These are phyloP conservation scores for Aspergillus arachidicola DNA, from an alignment of 2,329 filamentous ascomycete species.

Conservation along the genomic window DNA sequence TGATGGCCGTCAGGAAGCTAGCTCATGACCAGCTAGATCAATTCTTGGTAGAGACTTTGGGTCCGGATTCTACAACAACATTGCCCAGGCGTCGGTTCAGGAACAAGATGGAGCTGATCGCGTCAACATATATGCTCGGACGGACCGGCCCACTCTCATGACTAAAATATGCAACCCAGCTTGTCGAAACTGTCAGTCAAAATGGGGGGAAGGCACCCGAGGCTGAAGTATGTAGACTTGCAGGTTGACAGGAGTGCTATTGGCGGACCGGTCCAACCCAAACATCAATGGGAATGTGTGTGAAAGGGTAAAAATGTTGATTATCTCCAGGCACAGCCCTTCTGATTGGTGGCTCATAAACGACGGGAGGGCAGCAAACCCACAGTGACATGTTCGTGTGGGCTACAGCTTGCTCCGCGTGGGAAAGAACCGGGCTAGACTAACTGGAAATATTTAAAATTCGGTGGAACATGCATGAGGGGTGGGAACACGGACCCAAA, in stretches of 20 bases:
- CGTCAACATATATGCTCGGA: conserved; percentile 9
- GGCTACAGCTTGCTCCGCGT: neutral
- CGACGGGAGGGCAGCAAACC: neutral
- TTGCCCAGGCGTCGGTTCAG: neutral
- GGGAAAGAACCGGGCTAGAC: neutral
- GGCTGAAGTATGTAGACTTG: conserved; percentile 18
- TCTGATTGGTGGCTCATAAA: neutral
- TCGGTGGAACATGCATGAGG: conserved; percentile 12
- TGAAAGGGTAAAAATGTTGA: neutral
- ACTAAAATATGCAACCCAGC: conserved; percentile 12
- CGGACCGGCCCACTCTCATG: conserved; percentile 12
- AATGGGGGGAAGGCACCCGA: conserved; percentile 8
- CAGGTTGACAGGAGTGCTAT: conserved; percentile 12
- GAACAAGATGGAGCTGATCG: neutral
- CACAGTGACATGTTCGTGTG: conserved; percentile 7
- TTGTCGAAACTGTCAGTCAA: conserved; percentile 33
- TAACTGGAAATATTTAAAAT: conserved; percentile 5
- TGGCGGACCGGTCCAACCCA: conserved; percentile 10
- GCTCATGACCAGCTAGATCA: neutral
- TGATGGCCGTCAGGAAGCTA: conserved; percentile 3
- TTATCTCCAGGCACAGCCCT: neutral
- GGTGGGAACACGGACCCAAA: conserved; percentile 9
- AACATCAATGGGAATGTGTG: conserved; percentile 12
- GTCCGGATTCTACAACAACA: neutral
- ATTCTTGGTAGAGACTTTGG: neutral